A percentile compares a stretch with the other conserved stretches of the same genome.
phyloP scores from a whole-genome alignment of 2,329 filamentous ascomycete species.

The Scedosporium dehoogii region DNA sequence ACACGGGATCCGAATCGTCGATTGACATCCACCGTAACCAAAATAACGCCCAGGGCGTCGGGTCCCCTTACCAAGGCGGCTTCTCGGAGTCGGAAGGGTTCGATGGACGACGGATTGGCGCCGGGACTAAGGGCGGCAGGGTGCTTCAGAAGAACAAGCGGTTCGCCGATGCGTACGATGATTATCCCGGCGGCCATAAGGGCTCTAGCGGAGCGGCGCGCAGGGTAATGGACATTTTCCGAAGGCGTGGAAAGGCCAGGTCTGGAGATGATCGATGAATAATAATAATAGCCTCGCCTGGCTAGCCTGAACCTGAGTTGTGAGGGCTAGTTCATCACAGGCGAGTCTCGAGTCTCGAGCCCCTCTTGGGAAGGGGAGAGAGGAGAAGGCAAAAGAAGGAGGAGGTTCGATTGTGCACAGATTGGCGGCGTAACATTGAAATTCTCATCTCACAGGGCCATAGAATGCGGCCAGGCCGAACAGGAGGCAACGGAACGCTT shows the following conservation, averaged over 20 bases:
- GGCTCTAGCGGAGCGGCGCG: conserved; percentile 82
- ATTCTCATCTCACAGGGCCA: not conserved
- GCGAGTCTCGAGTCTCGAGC: not conserved
- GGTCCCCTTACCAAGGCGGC: conserved; percentile 29
- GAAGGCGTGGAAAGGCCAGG: conserved; percentile 70
- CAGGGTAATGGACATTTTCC: conserved; percentile 97
- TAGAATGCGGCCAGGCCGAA: not conserved
- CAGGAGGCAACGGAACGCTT: not conserved
- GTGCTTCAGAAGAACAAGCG: conserved; percentile 79
- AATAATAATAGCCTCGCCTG: too few species aligned
- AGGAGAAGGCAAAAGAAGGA: not conserved
- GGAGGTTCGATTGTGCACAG: not conserved
- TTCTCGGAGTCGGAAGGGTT: conserved; percentile 32
- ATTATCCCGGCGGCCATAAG: conserved; percentile 54
- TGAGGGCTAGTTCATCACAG: not conserved
- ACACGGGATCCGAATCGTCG: conserved; percentile 44
- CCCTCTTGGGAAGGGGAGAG: not conserved
- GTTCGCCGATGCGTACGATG: conserved; percentile 82
- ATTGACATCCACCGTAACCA: conserved; percentile 36
- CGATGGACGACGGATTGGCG: conserved; percentile 27
- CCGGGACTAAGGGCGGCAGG: conserved; percentile 24
- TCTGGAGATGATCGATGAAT: conserved; percentile 40
- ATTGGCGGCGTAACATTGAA: not conserved
- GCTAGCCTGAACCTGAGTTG: not conserved
- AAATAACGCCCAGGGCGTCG: conserved; percentile 15